Evolutionary conservation across 108 stramenopile species (phyloP), one percentile per base, ranked within the genome.

Genomic region (Schizochytrium sp.): DNA sequence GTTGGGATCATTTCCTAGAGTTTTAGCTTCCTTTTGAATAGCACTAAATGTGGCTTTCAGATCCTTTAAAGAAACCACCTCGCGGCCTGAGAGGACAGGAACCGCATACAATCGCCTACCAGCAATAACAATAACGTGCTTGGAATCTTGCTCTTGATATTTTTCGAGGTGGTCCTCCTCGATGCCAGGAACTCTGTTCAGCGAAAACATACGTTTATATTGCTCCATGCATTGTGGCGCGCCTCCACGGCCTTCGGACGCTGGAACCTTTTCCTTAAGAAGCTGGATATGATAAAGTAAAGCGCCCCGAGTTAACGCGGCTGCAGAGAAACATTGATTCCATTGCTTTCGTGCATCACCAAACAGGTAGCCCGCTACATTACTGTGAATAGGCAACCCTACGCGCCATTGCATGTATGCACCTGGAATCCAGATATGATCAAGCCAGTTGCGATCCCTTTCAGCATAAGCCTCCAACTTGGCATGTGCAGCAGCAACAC

Each of bases 171-270:
- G 88, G 49, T 89, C 89, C 7, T 53, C 38, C 53, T 42, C 50
- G 49, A 73, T 38, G 46, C 58, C 83, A 3, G 89, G 89, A 53
- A 87, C 46, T 4, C 88, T 44, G 13, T 12, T 46, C 10, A 44
- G 40, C 42, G 40, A 89, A 50, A 89, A 89, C 89, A 89, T 89
- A 57, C 89, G 89, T 3, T 47, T 88, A 28, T 56, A 89, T 76
- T 89, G 89, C 47, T 87, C 44, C 89, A 89, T 89, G 83, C 83
- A 76, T 56, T 55, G 47, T 17, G 47, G 28, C 76, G 10, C 28
- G 5, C 28, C 53, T 47, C 50, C 76, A 15, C 64, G 64, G 53
- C 38, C 76, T 53, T 1, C 28, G 38, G 49, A 55, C 28, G 28
- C 50, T 50, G 47, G 47, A 10, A 47, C 45, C 50, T 38, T 56